Evolutionary conservation across 2,329 filamentous ascomycete species (phyloP), one percentile per base, ranked within the genome.

Genomic region (Biscogniauxia mediterranea): DNA sequence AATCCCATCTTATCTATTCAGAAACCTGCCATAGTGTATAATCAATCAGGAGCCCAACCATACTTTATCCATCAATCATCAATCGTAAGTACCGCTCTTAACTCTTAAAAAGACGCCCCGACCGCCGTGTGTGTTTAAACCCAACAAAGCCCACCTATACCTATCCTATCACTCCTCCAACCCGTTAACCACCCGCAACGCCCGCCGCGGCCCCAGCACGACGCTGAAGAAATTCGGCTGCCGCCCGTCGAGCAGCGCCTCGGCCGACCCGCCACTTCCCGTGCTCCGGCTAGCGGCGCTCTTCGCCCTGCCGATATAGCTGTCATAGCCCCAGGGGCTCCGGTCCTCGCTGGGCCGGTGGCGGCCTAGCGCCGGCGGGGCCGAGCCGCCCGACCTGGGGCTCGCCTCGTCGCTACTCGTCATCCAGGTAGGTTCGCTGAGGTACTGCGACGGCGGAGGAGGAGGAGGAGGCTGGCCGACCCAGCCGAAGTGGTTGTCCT

Each of bases 181-280:
- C 15, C 74, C 76, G 55, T 91, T 91, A 21, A 91, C 87, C 42
- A 91, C 88, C 69, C 87, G 79, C 76, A 91, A 76, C 68, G 87
- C 90, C 70, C 89, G 78, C 69, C 88, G 80, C 21, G 89, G 89
- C 63, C 88, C 88, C 74, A 91, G 74, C 69, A 91, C 76, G 26
- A 90, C 87, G 55, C 83, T 89, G 73, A 90, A 86, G 75, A 91
- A 92, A 61, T 83, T 89, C 62, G 89, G 89, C 72, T 91, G 87
- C 62, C 85, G 81, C 9, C 76, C 77, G 21, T 79, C 76, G 25
- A 79, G 64, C 63, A 79, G 64, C 6, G 70, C 69, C 57, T 78
- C 76, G 1, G 71, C 75, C 28, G 75, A 75, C 20, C 69, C 68
- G 56, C 73, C 74, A 56, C 74, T 73, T 50, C 70, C 74, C 21